Evolutionary conservation across 257 asterid species (phyloP).

Genomic region (Fraxinus cuspidata): DNA sequence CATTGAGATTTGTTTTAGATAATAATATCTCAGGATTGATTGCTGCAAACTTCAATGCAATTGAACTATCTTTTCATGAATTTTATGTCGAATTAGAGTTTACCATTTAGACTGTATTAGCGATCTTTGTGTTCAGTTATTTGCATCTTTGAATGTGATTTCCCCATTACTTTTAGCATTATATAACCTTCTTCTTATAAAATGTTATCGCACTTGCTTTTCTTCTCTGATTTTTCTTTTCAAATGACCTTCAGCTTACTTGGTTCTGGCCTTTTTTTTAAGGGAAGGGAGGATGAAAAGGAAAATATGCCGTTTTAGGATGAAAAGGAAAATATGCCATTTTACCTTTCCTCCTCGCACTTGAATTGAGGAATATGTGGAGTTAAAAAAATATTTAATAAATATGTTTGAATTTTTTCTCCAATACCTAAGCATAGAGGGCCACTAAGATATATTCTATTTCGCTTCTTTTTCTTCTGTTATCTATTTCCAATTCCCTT

Average conservation of each 20-base stretch:
- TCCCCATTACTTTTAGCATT: neutral
- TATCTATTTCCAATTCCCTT: neutral
- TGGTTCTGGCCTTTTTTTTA: neutral
- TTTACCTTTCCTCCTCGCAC: neutral
- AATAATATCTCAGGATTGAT: neutral
- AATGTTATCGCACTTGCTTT: neutral
- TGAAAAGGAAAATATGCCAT: neutral
- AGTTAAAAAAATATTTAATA: neutral
- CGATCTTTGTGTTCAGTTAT: neutral
- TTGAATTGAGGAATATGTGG: neutral
- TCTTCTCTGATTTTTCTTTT: neutral
- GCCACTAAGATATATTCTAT: neutral
- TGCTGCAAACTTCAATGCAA: neutral
- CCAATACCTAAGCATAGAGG: neutral
- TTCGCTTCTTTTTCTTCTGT: neutral
- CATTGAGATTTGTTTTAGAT: neutral
- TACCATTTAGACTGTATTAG: neutral
- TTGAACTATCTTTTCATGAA: neutral
- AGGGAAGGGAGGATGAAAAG: neutral
- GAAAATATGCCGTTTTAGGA: neutral
- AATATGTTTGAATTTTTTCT: neutral
- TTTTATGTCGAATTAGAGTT: neutral
- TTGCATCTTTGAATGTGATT: neutral
- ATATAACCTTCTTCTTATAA: neutral
- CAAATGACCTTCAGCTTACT: neutral